A percentile compares a stretch with the other conserved stretches of the same genome.
Evolutionary conservation across 2,329 filamentous ascomycete genomes (phyloP).

Genomic region (Xenosphaeropsis pyriputrescens): DNA sequence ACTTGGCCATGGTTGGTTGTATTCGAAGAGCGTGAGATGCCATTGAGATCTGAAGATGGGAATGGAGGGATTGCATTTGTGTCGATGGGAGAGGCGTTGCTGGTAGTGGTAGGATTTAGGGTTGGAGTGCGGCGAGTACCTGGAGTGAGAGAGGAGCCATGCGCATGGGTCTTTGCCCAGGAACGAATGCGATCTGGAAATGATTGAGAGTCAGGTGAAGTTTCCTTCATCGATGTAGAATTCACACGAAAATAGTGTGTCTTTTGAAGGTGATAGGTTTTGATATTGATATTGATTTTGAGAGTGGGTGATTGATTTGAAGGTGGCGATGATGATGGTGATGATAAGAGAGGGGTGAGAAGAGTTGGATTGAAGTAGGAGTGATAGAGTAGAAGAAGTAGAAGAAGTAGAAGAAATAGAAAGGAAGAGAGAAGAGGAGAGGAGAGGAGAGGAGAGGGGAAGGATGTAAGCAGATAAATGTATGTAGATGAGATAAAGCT

Average conservation of each 20-base stretch:
- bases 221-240: slow-evolving; percentile 44
- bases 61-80: slow-evolving; percentile 10
- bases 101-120: slow-evolving; percentile 23
- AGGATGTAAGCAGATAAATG: too few relatives aligned
- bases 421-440: neutral
- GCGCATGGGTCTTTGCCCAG: slow-evolving; percentile 36
- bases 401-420: neutral
- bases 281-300: too few relatives aligned
- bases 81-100: slow-evolving; percentile 8
- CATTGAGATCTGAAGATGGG: slow-evolving; percentile 12
- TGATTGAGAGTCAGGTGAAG: slow-evolving; percentile 32
- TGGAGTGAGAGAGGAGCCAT: slow-evolving; percentile 30
- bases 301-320: too few relatives aligned
- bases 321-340: neutral
- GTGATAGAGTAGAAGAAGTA: too few relatives aligned
- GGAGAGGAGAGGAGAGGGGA: neutral
- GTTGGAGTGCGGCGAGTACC: slow-evolving; percentile 15
- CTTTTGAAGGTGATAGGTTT: too few relatives aligned
- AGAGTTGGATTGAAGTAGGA: neutral
- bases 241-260: neutral
- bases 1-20: slow-evolving; percentile 16
- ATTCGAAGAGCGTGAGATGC: slow-evolving; percentile 11
- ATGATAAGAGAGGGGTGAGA: neutral
- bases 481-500: too few relatives aligned
- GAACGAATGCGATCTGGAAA: slow-evolving; percentile 41